phyloP scores from a whole-genome alignment of 1,284 basidiomycete genomes.

The Puccinia polysora region DNA sequence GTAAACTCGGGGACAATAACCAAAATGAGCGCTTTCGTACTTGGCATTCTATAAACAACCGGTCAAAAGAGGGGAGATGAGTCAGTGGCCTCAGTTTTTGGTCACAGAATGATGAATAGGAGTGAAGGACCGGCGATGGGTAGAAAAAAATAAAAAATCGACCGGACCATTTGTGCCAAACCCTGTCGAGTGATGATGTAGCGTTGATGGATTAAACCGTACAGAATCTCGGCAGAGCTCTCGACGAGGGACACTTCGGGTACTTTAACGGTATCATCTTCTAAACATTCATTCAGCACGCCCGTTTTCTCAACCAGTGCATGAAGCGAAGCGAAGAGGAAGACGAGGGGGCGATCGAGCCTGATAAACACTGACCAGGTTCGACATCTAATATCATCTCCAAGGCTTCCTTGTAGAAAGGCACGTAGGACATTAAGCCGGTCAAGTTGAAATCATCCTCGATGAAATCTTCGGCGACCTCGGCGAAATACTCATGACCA shows the following conservation, averaged over 20 bases:
- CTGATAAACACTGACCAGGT: slow-evolving; percentile 62
- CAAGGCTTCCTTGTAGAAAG: slow-evolving; percentile 99
- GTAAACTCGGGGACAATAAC: slow-evolving; percentile 90
- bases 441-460: slow-evolving; percentile 99
- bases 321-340: not conserved
- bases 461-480: slow-evolving; percentile 93
- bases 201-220: slow-evolving; percentile 94
- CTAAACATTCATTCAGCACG: slow-evolving; percentile 51
- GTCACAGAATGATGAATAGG: too few relatives aligned
- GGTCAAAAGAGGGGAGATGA: slow-evolving; percentile 10
- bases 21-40: slow-evolving; percentile 88
- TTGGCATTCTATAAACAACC: slow-evolving; percentile 71
- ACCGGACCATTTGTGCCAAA: slow-evolving; percentile 83
- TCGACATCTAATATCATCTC: slow-evolving; percentile 99
- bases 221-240: slow-evolving; percentile 91
- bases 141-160: not conserved
- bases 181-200: slow-evolving; percentile 93
- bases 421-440: slow-evolving; percentile 84
- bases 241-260: slow-evolving; percentile 94
- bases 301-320: not conserved
- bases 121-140: too few relatives aligned
- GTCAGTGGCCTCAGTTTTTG: not conserved
- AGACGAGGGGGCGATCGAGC: slow-evolving; percentile 1
- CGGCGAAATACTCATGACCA: slow-evolving; percentile 90
- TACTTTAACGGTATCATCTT: slow-evolving; percentile 79